Conservation (phyloP, 495 filamentous ascomycete genomes). For the Clohesyomyces aquaticus region DNA sequence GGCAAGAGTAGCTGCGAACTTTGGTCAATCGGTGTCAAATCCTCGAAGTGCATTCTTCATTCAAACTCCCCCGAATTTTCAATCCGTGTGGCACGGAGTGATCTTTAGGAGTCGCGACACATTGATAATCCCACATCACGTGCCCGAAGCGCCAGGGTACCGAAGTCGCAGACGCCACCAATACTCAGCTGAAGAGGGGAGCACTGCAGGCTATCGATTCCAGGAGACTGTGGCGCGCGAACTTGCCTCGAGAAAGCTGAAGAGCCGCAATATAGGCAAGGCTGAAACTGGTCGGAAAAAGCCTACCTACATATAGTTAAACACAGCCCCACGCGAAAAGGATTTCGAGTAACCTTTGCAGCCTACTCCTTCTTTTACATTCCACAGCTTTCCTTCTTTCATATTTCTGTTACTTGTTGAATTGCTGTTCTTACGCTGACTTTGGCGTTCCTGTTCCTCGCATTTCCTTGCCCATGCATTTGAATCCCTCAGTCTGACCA, state of each 20-base stretch:
- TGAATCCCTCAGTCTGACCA: not conserved
- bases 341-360: not conserved
- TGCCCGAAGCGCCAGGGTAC: not conserved
- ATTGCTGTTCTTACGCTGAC: no score
- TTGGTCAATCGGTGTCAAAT: no score
- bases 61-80: not conserved
- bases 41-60: no score
- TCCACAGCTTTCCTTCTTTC: not conserved
- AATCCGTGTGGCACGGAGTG: not conserved
- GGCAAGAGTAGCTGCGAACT: no score
- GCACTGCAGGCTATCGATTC: not conserved
- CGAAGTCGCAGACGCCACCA: not conserved
- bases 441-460: no score
- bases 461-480: no score
- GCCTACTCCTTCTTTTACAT: not conserved
- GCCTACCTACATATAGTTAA: not conserved
- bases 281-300: not conserved
- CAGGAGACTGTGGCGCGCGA: not conserved
- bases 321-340: not conserved
- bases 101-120: not conserved
- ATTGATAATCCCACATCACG: not conserved
- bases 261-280: not conserved
- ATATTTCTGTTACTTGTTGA: not conserved
- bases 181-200: not conserved
- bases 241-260: not conserved